A percentile compares a stretch with the other conserved stretches of the same genome.
phyloP scores from a whole-genome alignment of 2,329 filamentous ascomycete genomes.

The Aschersonia sp. region DNA sequence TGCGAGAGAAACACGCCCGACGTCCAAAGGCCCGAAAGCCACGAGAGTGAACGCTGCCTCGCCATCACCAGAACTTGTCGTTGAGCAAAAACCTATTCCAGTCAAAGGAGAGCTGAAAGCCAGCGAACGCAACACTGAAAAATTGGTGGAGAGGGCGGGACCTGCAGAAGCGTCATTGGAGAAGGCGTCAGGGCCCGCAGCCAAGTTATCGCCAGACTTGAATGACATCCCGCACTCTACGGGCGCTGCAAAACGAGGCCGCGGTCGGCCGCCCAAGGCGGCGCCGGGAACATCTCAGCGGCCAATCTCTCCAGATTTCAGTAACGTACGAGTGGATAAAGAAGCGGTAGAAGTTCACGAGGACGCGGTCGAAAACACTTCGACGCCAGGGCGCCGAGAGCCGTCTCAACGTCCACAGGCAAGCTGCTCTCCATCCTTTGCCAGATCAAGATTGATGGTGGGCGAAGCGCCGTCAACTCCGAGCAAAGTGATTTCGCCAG shows the following conservation, averaged over 20 bases:
- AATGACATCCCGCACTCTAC: too few relatives aligned
- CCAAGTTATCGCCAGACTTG: too few relatives aligned
- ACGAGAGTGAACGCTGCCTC: slow-evolving; percentile 7
- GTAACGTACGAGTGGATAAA: not conserved
- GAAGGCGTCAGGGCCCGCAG: too few relatives aligned
- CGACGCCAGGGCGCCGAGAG: not conserved
- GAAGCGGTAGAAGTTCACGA: not conserved
- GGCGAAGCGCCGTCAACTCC: slow-evolving; percentile 27
- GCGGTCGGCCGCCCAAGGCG: too few relatives aligned
- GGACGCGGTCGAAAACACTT: not conserved
- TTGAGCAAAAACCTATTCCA: too few relatives aligned
- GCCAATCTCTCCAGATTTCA: not conserved
- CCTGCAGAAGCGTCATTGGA: too few relatives aligned
- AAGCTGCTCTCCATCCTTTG: not conserved
- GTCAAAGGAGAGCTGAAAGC: slow-evolving; percentile 12
- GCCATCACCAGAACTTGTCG: too few relatives aligned
- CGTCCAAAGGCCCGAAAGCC: slow-evolving; percentile 33
- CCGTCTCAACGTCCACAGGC: not conserved
- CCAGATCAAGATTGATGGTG: slow-evolving; percentile 4
- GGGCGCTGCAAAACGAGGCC: too few relatives aligned
- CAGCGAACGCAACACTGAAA: not conserved
- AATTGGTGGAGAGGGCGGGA: too few relatives aligned
- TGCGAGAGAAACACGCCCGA: slow-evolving; percentile 31
- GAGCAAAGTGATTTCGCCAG: slow-evolving; percentile 24
- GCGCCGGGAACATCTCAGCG: not conserved